Evolutionary conservation across 129 eudicot genomes (phyloP).

Genomic region (Flaveria brownii): DNA sequence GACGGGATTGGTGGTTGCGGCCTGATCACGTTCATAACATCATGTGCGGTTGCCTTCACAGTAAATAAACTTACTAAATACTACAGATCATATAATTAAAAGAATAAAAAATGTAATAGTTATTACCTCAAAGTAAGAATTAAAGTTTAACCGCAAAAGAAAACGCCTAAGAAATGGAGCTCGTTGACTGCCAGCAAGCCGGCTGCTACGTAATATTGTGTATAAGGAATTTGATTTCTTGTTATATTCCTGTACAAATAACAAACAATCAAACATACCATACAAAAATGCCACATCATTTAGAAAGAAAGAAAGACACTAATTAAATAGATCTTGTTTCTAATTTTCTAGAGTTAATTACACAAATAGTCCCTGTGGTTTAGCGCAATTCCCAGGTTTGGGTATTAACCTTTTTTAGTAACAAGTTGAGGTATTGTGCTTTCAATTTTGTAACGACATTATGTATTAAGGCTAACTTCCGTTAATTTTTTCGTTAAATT

Average conservation of each 20-base stretch:
- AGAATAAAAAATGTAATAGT: neutral
- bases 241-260: constrained; percentile 69
- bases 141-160: constrained; percentile 85
- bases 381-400: no score
- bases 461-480: no score
- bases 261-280: constrained; percentile 15
- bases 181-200: constrained; percentile 98
- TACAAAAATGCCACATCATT: neutral
- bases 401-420: no score
- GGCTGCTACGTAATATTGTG: constrained; percentile 94
- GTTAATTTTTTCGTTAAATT: no score
- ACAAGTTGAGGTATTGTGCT: no score
- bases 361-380: no score
- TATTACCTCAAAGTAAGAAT: constrained; percentile 93
- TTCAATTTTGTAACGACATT: no score
- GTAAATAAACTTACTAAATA: constrained; percentile 6
- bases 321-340: neutral
- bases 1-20: constrained; percentile 65
- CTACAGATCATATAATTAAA: neutral
- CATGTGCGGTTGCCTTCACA: constrained; percentile 84
- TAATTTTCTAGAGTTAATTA: no score
- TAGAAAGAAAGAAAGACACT: neutral
- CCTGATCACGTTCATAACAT: constrained; percentile 79
- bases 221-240: constrained; percentile 91
- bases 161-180: constrained; percentile 96